Base-by-base conservation (phyloP, 169 alveolate genomes). In the Cryptosporidium xiaoi region DNA sequence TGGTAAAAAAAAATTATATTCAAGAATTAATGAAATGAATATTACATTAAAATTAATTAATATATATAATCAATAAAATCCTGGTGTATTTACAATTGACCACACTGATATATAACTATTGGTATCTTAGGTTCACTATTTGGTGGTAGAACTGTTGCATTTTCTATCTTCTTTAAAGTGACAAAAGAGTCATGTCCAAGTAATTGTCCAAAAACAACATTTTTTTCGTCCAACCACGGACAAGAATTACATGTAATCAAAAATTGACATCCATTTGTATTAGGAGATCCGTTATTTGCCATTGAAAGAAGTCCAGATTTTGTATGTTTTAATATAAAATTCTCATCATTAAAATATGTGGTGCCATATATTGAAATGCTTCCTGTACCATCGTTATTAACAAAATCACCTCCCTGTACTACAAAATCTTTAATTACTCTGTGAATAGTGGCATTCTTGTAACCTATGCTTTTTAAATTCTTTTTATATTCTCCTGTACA, bases 371-470 rank as follows among this genome's bases (percentile, higher is more conserved):
- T 97, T 51, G 96, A 90, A 62, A 92, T 91, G 64, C 98, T 96
- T 2, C 99, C 99, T 58, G 98, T 96, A 40, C 99, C 99, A 92
- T 97, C 97, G 29, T 94, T 94, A 77, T 93, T 93, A 16, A 96
- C 97, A 82, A 97, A 95, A 83, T 97, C 99, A n/a, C 99, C 99
- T 56, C 99, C 99, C 91, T 97, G 97, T 69, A 95, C 91, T 99
- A 98, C 97, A 91, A 97, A 97, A 48, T 95, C 97, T 16, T 96
- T 94, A n/a, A 97, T 97, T 20, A 98, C 94, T 84, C 99, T 94
- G 83, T 97, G 99, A 91, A 98, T 96, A 1, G 84, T 69, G 40
- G 96, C 91, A 15, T 96, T 96, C 83, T 96, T 96, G 91, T 94
- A 97, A 77, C 98, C 98, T n/a, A 97, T 95, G 31, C 97, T 96